Evolutionary conservation across 129 eudicot species (phyloP).

Genomic region (Smallanthus sonchifolius): DNA sequence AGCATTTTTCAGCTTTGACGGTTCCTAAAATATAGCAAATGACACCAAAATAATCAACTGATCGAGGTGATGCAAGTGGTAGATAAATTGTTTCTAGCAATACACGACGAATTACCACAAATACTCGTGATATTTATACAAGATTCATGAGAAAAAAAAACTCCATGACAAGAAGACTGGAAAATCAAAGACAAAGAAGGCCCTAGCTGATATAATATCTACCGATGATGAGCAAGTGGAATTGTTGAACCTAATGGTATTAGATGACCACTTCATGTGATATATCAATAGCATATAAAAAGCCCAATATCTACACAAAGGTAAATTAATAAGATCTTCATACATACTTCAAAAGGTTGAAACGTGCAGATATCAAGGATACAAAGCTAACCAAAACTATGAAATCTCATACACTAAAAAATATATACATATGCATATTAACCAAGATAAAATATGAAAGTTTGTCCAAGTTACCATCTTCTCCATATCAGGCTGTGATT

Average conservation of each 20-base stretch:
- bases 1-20: slow-evolving; percentile 30
- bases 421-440: neutral
- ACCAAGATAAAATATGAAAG: slow-evolving; percentile 3
- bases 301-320: neutral
- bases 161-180: neutral
- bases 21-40: slow-evolving; percentile 12
- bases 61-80: neutral
- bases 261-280: neutral
- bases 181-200: slow-evolving; percentile 6
- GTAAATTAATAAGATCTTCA: neutral
- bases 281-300: neutral
- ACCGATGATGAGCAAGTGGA: neutral
- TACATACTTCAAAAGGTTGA: neutral
- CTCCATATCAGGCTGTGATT: slow-evolving; percentile 47
- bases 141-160: neutral
- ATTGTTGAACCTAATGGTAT: neutral
- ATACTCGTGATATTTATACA: neutral
- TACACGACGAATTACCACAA: neutral
- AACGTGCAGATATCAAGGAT: neutral
- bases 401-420: neutral
- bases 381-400: slow-evolving; percentile 4
- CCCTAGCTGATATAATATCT: neutral
- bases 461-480: slow-evolving; percentile 42
- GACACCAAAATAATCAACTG: neutral
- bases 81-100: slow-evolving; percentile 1